Conservation (phyloP, 257 asterid genomes). For the Voacanga thouarsii region DNA sequence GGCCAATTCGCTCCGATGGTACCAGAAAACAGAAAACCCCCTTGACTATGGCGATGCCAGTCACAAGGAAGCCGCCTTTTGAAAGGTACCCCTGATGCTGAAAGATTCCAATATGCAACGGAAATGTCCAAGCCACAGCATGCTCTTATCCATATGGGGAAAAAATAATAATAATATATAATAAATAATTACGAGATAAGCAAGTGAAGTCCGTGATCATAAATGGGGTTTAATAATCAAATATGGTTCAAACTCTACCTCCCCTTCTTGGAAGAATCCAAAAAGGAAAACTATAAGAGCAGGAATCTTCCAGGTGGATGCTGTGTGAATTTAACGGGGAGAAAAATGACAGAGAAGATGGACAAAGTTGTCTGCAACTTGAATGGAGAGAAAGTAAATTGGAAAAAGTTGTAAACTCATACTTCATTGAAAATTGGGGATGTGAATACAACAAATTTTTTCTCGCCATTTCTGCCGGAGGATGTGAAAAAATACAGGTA, state of each 20-base stretch:
- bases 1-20: background rate
- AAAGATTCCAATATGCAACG: background rate
- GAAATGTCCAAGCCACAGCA: background rate
- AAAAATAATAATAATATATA: too few relatives aligned
- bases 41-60: background rate
- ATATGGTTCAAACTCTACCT: too few relatives aligned
- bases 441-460: constrained; percentile 25
- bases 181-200: too few relatives aligned
- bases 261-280: background rate
- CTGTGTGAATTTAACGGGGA: background rate
- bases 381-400: background rate
- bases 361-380: background rate
- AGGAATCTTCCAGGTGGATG: background rate
- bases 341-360: background rate
- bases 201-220: too few relatives aligned
- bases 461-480: constrained; percentile 28
- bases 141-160: background rate
- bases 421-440: constrained; percentile 14
- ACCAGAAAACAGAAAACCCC: background rate
- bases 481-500: constrained; percentile 23
- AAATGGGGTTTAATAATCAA: too few relatives aligned
- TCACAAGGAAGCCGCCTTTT: constrained; percentile 16
- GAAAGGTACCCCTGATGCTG: background rate
- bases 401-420: background rate
- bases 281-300: background rate